Evolutionary conservation across 164 flowering plant species (phyloP), one percentile per base, ranked within the genome.

Genomic region (Pachysandra terminalis): DNA sequence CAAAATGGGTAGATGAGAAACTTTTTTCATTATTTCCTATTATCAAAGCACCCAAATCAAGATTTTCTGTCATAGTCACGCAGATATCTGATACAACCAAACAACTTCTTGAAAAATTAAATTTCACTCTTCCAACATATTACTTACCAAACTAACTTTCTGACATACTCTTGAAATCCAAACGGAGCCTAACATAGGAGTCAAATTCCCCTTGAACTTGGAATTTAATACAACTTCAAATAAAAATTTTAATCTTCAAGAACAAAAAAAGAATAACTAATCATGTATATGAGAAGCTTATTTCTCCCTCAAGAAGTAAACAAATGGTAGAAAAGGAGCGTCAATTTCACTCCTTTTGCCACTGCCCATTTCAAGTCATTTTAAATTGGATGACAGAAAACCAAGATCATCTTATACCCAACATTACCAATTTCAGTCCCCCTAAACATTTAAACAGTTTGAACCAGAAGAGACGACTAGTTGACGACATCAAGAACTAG

Each of bases 401-500:
- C 51, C 51, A 10, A 45, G 15, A 45, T 45, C 14, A 45, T 1
- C 51, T 45, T 3, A 45, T 15, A 45, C 4, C 17, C 51, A 45
- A 3, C 10, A 45, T 45, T 45, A 15, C 15, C 14, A 45, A 10
- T 45, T 12, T 15, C 51, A 45, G 15, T 5, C 10, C 15, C 17
- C 51, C 51, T n/a, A n/a, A 10, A 45, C 51, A 45, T 15, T 10
- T 15, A 5, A 10, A 45, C 51, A 45, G 17, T 1, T 45, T 45
- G 10, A 45, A 15, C 37, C 37, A 45, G 51, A 40, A 40, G 45
- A 13, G 51, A 60, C 24, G 6, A 56, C 75, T 83, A 88, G 81
- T 88, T 88, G 73, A 88, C 82, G 8, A 83, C 93, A 59, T 88
- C 93, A 41, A 88, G 76, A 13, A 88, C 83, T 69, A 86, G 77